Evolutionary conservation across 257 asterid genomes (phyloP).

Genomic region (Petunia secreta): DNA sequence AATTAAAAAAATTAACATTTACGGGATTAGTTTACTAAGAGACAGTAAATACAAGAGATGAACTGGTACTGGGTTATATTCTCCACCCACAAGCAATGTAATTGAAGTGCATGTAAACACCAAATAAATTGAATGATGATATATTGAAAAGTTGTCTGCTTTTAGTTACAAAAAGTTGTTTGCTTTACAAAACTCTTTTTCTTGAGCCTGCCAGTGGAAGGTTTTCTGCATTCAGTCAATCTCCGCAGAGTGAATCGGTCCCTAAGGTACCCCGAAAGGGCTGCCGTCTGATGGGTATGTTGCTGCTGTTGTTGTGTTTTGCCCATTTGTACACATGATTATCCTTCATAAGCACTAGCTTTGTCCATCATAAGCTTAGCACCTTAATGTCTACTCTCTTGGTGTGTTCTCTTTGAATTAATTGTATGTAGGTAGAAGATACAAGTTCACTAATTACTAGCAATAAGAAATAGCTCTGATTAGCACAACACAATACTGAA

Average conservation of each 20-base stretch:
- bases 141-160: background rate
- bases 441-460: background rate
- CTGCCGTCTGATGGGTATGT: too few relatives aligned
- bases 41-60: background rate
- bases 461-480: background rate
- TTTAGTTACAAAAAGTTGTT: background rate
- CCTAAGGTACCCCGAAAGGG: too few relatives aligned
- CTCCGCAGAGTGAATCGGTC: too few relatives aligned
- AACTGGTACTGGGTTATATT: slow-evolving; percentile 13
- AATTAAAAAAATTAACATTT: too few relatives aligned
- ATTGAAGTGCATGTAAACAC: slow-evolving; percentile 5
- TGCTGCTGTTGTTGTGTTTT: too few relatives aligned
- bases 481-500: background rate
- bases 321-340: too few relatives aligned
- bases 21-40: too few relatives aligned
- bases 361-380: background rate
- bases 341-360: too few relatives aligned
- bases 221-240: too few relatives aligned
- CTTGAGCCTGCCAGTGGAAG: too few relatives aligned
- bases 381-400: background rate
- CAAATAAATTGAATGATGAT: background rate
- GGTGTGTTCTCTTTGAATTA: background rate
- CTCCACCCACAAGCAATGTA: slow-evolving; percentile 22
- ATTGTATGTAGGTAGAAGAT: background rate
- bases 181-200: too few relatives aligned